Percentiles rank a stretch among this genome's conserved stretches.
These are phyloP conservation scores for Cytidiella melzeri DNA, from an alignment of 768 basidiomycete species.

Conservation along the genomic window DNA sequence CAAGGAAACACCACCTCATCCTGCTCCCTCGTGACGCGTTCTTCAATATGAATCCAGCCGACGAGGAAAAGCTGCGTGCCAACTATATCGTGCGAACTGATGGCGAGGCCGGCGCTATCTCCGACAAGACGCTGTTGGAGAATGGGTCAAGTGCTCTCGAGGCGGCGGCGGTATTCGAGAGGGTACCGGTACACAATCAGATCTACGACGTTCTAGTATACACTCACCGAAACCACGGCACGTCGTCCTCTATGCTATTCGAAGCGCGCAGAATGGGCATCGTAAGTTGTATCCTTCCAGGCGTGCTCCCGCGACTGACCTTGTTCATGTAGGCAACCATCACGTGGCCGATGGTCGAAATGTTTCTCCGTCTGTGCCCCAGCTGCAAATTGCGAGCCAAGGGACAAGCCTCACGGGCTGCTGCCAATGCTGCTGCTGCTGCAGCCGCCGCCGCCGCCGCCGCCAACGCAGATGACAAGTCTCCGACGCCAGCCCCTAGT, in stretches of 20 bases:
- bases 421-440: slow-evolving; percentile 1
- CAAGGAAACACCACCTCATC: slow-evolving; percentile 50
- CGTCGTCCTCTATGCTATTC: slow-evolving; percentile 46
- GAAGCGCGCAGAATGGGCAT: slow-evolving; percentile 54
- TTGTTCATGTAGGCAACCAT: slow-evolving; percentile 43
- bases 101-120: slow-evolving; percentile 21
- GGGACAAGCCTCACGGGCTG: slow-evolving; percentile 11
- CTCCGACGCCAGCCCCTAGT: background rate
- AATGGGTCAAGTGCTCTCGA: slow-evolving; percentile 25
- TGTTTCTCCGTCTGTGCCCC: slow-evolving; percentile 58
- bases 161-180: slow-evolving; percentile 43
- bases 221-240: slow-evolving; percentile 54
- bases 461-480: slow-evolving; percentile 1
- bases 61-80: slow-evolving; percentile 43
- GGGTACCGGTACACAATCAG: slow-evolving; percentile 59
- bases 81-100: slow-evolving; percentile 40
- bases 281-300: slow-evolving; percentile 33
- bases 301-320: slow-evolving; percentile 4
- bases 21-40: slow-evolving; percentile 55
- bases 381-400: slow-evolving; percentile 40
- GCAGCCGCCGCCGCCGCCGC: slow-evolving; percentile 7
- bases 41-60: slow-evolving; percentile 42
- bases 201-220: slow-evolving; percentile 66
- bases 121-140: slow-evolving; percentile 12
- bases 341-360: slow-evolving; percentile 72